Base-by-base conservation (phyloP, 2,329 filamentous ascomycete species). In the Pseudogymnoascus sp. region DNA sequence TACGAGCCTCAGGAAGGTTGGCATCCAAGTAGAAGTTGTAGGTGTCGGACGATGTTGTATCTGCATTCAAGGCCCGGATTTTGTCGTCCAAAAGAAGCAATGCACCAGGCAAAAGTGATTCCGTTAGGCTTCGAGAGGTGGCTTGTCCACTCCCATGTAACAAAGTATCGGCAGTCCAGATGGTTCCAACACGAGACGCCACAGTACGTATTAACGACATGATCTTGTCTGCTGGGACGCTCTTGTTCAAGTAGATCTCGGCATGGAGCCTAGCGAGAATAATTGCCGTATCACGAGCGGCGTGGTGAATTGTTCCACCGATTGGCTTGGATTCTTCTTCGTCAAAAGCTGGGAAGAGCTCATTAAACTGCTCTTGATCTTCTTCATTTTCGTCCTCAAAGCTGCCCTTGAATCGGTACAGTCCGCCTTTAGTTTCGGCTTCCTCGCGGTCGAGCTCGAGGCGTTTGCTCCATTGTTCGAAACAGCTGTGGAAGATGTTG, bases 1-100 rank as follows among this genome's bases (percentile, higher is more conserved):
- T 88, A 63, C 88, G 86, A 8, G 86, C 85, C 75, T 97, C 90
- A 1, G 77, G 73, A 10, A 93, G 76, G 68, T 97, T 95, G 2
- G 87, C 73, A 68, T 96, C 87, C 0, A 83, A 86, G 73, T 99
- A 99, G 73, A 99, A 97, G 74, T 96, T 96, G 77, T 93, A 95
- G 24, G 77, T 73, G 33, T 73, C 74, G 0, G 74, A 67, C 2
- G 76, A 69, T 4, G 75, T 74, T 5, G 74, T 66, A 1, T 65
- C 67, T 2, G 71, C 70, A 21, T 71, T 72, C 59, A 81, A 80
- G 37, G 77, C 76, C 37, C 79, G 72, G 31, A 84, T 73, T 67
- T 84, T 83, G 64, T 88, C 82, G 62, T 87, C 79, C 0, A 96
- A 73, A 0, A 83, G 75, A 15, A 93, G 74, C 24, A 92, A 74